Base-by-base conservation (phyloP, 192 early-diverging fungal genomes). In the Gigaspora rosea region DNA sequence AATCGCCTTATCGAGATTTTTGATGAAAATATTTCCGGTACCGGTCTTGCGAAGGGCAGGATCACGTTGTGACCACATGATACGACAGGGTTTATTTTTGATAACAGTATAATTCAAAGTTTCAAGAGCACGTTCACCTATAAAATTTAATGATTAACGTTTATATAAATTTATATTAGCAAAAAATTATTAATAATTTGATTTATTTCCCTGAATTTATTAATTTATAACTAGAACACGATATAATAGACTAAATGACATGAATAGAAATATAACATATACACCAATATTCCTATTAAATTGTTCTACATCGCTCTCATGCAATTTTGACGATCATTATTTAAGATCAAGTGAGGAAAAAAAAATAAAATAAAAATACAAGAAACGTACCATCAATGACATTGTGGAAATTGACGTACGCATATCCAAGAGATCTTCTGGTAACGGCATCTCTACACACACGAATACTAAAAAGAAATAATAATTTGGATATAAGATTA, bases 21-120 rank as follows among this genome's bases (percentile, higher is more conserved):
- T 99, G 90, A 99, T 99, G 85, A 99, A 99, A 84, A 99, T 95
- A 88, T 99, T 99, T 77, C 96, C 96, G 63, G 88, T 87, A 57
- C 96, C 95, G 74, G 89, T 89, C 79, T 93, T 92, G 86, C 97
- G 96, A 79, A 94, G 85, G 65, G 94, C 90, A 27, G 97, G 97
- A 89, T 99, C 96, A 81, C 97, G 94, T 89, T 99, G 95, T 54
- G 96, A 97, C 96, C 96, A 99, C 97, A 99, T 99, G 87, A 99
- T 99, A 80, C 97, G 95, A 88, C 97, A 97, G 63, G 95, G 88
- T 81, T 92, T 91, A 76, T 92, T 95, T 89, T 96, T 96, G 85
- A 99, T 91, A 82, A 91, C 86, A 76, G 94, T 93, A 88, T 97
- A 99, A 94, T 99, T 99, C 71, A 99, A 89, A 71, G 85, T 81